These are phyloP conservation scores for Malassezia globosa DNA, from an alignment of 1,284 basidiomycete species.

Conservation along the genomic window DNA sequence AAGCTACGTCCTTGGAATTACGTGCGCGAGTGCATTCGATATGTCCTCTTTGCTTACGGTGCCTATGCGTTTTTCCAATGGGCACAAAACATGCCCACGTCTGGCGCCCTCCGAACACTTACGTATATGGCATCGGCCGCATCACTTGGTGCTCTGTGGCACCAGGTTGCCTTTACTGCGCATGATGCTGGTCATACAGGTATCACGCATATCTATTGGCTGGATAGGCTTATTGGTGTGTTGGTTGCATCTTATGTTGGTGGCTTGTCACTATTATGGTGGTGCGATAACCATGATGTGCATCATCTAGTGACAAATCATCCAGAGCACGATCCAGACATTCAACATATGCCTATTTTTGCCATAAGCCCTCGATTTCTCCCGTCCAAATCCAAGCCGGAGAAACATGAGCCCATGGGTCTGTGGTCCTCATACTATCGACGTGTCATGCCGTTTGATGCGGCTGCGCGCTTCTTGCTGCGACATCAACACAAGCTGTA, in stretches of 20 bases:
- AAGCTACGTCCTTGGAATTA: slow-evolving; percentile 76
- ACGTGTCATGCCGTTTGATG: slow-evolving; percentile 70
- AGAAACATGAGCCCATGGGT: slow-evolving; percentile 17
- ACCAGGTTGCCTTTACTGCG: slow-evolving; percentile 80
- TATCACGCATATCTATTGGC: slow-evolving; percentile 73
- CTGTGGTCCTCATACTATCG: slow-evolving; percentile 93
- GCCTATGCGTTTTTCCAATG: slow-evolving; percentile 58
- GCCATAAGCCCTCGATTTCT: slow-evolving; percentile 62
- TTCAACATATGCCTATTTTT: slow-evolving; percentile 91
- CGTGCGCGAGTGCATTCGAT: slow-evolving; percentile 72
- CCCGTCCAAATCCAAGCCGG: slow-evolving; percentile 6
- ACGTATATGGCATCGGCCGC: slow-evolving; percentile 59
- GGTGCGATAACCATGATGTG: slow-evolving; percentile 95
- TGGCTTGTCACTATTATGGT: slow-evolving; percentile 90
- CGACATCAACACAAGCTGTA: slow-evolving; percentile 81
- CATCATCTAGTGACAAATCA: slow-evolving; percentile 97
- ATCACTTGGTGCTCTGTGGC: slow-evolving; percentile 79
- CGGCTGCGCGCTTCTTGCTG: slow-evolving; percentile 59
- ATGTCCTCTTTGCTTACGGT: slow-evolving; percentile 56
- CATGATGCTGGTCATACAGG: slow-evolving; percentile 94
- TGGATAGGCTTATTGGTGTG: slow-evolving; percentile 70
- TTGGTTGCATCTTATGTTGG: slow-evolving; percentile 77
- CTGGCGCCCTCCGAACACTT: not conserved
- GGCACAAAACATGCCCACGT: not conserved
- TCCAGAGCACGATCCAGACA: slow-evolving; percentile 80